Evolutionary conservation across 2,329 filamentous ascomycete genomes (phyloP), one percentile per base, ranked within the genome.

Genomic region (Hypoxylon sp.): DNA sequence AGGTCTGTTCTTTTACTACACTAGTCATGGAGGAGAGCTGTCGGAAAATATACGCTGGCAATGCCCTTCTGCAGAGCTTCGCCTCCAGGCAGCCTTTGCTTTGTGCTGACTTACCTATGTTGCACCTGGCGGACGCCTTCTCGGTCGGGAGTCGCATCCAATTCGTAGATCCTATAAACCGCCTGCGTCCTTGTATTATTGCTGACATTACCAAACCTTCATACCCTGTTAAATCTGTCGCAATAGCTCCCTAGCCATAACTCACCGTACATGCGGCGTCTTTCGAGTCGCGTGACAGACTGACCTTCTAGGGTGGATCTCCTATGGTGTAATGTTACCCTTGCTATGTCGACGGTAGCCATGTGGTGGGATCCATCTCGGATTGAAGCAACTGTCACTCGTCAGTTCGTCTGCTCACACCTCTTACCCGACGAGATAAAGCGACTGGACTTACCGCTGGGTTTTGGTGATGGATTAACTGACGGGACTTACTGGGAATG

Each of bases 401-500:
- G 87, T 69, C 83, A 88, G 64, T 93, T 90, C 75, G 87, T 93
- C 68, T 84, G 86, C 55, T 87, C 87, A 44, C 87, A 91, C 65
- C 83, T 94, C 46, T 82, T 87, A 52, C 86, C 88, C 44, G 84
- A 88, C 67, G 90, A 92, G 78, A 83, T 88, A 71, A 83, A 86
- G 61, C 87, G 87, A 59, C 81, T 94, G 51, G 86, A 91, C 74
- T 82, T 82, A 44, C 88, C 88, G 7, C 82, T 93, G 51, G 87
- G 83, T 11, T 93, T 93, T 77, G 91, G 91, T 31, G 89, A 89
- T 73, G 88, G 88, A 61, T 79, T 88, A 62, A 93, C 91, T 3
- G 89, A 93, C 77, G 87, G 90, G 69, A 93, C 91, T 0, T 94
- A 94, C 77, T 89, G 91, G 83, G 91, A 93, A 76, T 93, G 91